Base-by-base conservation (phyloP, 805 yeast species). In the Wickerhamomyces chambardii region DNA sequence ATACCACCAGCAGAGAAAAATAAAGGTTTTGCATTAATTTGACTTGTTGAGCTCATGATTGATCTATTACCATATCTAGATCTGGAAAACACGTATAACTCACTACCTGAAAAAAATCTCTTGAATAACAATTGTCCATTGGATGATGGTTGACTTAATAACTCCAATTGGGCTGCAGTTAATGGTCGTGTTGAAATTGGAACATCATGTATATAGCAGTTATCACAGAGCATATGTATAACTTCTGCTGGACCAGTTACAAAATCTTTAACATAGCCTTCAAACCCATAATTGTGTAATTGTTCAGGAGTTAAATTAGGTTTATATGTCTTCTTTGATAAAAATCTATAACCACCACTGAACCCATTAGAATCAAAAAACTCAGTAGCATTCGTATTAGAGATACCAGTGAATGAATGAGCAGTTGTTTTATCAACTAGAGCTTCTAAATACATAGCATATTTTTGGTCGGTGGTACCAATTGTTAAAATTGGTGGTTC, bases 401-500 rank as follows among this genome's bases (percentile, higher is more conserved):
- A 63, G 3, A 64, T 58, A 24, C 84, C 77, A 1, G 90, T 80
- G 16, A 89, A 64, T 0, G 95, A 76, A 30, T 70, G 54, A 30
- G 75, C 56, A 15, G 82, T 70, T 35, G 66, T 65, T 30, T 57
- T 55, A 34, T 73, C 76, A 7, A 84, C 66, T 6, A 75, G 63
- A 33, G 70, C 65, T 33, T 78, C 84, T 35, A 86, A 53, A 37
- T 70, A 73, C 9, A 68, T 62, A 0, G 83, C 78, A 45, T 67
- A 70, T 9, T 53, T 44, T 9, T 58, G 52, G 38, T 77, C 70
- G 2, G 62, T 64, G 0, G 79, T 72, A 5, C 71, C 64, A 17
- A 90, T 65, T 0, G 82, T 66, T 19, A 86, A 61, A 8, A 79
- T 56, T 0, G 97, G 89, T 1, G 95, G 94, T 48, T 83, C 94